Evolutionary conservation across 257 asterid genomes (phyloP), one percentile per base, ranked within the genome.

Genomic region (Solanum stenotomum): DNA sequence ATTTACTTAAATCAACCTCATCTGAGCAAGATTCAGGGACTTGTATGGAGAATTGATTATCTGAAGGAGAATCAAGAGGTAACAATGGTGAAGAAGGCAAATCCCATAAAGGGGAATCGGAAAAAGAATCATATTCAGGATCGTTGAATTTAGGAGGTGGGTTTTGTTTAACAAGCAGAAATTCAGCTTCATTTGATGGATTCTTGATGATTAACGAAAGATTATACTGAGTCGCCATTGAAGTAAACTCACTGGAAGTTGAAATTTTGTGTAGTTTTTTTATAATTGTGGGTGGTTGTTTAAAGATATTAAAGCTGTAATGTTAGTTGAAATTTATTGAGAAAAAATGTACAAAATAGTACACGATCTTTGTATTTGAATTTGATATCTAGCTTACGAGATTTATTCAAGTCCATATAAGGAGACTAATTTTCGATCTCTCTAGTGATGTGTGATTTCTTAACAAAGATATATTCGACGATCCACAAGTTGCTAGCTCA

Each of bases 61-160:
- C 67, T 84, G 86, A 71, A 25, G 90, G 88, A 68, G 40, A 56
- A 25, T 81, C 85, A 20, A 87, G 56, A 67, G 85, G 89, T 81
- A 90, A 87, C 81, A 97, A 91, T 67, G 90, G 90, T 2, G 91
- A 88, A 70, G 92, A 93, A 70, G 98, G 99, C 92, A 97, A 92
- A 91, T 97, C 99, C 99, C 98, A 97, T 33, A 97, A 95, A 78
- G 91, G 93, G 72, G 98, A 94, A 92, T 97, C 99, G 22, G 87
- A 91, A 85, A 92, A 93, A 44, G 94, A 92, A 91, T 95, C 98
- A 86, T 97, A 95, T 37, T 97, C 98, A 1, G 95, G 91, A 89
- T 97, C 97, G 88, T 92, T 87, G 93, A 97, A 95, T 90, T 92
- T 91, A 10, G 95, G 92, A 15, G 98, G 98, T 87, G 94, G 99